Conservation (phyloP, 2,329 filamentous ascomycete genomes). For the Hypoxylon sp. region DNA sequence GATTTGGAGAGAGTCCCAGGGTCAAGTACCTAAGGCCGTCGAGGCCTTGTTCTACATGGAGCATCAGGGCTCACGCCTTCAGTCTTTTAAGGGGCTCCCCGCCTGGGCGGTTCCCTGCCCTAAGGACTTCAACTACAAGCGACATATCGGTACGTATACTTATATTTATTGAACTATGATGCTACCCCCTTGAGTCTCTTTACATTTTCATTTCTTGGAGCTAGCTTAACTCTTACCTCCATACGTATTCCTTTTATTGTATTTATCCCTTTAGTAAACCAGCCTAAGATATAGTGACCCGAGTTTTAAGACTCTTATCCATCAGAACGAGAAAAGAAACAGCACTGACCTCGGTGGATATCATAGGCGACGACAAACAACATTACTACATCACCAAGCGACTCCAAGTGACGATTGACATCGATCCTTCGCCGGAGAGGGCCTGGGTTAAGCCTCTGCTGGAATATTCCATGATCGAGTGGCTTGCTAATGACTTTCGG, state of each 20-base stretch:
- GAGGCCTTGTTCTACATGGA: slow-evolving; percentile 8
- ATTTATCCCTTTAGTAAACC: neutral
- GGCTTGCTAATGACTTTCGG: slow-evolving; percentile 1
- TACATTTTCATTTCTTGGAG: neutral
- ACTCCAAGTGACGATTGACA: neutral
- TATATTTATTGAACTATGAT: neutral
- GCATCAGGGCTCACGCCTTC: neutral
- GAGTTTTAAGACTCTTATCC: neutral
- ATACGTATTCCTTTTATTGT: neutral
- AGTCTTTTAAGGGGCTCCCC: slow-evolving; percentile 10
- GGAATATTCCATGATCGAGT: neutral
- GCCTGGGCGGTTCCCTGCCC: slow-evolving; percentile 21
- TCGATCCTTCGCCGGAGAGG: slow-evolving; percentile 7
- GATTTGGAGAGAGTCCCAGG: neutral
- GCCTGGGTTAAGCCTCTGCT: slow-evolving; percentile 7
- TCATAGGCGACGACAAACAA: neutral
- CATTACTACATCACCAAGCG: neutral
- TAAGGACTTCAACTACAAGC: slow-evolving; percentile 7
- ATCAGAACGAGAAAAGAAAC: neutral
- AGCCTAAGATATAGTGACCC: neutral
- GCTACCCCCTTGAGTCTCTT: neutral
- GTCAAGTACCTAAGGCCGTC: neutral
- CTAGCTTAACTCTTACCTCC: neutral
- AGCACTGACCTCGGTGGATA: neutral
- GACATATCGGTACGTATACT: slow-evolving; percentile 16